Evolutionary conservation across 345 rosid genomes (phyloP), one percentile per base, ranked within the genome.

Genomic region (Mercurialis annua): DNA sequence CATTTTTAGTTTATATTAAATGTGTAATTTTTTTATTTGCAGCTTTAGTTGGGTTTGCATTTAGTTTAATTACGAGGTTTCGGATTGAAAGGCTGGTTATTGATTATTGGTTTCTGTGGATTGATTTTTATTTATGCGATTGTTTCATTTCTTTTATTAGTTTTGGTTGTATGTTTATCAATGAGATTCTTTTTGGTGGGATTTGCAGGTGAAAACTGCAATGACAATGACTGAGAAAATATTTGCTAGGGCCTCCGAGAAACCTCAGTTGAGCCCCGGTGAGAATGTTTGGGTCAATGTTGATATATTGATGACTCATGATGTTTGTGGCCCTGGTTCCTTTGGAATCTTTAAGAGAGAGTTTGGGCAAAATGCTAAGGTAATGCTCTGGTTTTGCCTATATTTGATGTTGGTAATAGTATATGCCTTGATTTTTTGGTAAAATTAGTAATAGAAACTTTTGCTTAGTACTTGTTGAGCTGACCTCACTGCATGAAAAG

Each of bases 171-270:
- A 6, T 30, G 29, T 20, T 27, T 21, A 7, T 2, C 46, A 27
- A 49, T 55, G 49, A 1, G 20, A 34, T 71, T 36, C 18, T 1
- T 34, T 42, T 44, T 27, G 23, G 59, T 70, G 1, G 12, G 44
- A 18, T 52, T 44, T 71, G 62, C 76, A 94, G 99, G 97, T 91
- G 70, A 94, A 91, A 76, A 86, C 88, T 66, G 90, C 85, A 30
- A 86, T 89, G 98, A 94, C 99, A 10, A 82, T 89, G 98, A 94
- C 99, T 17, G 98, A 94, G 82, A 94, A 94, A 83, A 94, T 94
- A 43, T 63, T 94, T 50, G 89, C 98, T 2, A 88, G 80, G 77
- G 93, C 98, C 1, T 74, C 97, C 7, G 93, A 86, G 83, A 89
- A 85, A 73, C 59, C 90, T 11, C 83, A 77, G 54, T 78, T 91